Percentiles rank a stretch among this genome's conserved stretches.
Conservation (phyloP, 768 basidiomycete genomes). For the Boletus barrowsii region DNA sequence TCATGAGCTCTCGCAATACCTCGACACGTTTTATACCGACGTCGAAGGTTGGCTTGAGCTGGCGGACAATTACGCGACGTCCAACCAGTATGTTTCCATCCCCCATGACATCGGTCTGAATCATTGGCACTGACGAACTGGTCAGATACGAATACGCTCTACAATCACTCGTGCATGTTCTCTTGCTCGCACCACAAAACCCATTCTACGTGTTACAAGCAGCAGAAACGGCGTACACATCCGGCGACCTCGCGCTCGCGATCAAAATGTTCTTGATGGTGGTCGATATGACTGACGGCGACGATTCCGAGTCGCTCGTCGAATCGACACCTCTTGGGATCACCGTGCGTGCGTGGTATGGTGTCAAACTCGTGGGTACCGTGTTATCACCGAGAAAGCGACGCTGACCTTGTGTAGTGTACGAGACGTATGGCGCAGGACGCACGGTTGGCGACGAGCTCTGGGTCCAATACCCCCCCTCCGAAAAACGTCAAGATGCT, state of each 20-base stretch:
- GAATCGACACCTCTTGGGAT: constrained; percentile 52
- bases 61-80: constrained; percentile 71
- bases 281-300: constrained; percentile 72
- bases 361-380: constrained; percentile 69
- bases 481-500: constrained; percentile 58
- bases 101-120: not conserved
- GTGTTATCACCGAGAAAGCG: not conserved
- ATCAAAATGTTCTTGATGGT: constrained; percentile 77
- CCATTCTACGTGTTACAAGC: constrained; percentile 80
- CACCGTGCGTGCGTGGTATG: constrained; percentile 75
- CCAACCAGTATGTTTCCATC: constrained; percentile 58
- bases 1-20: constrained; percentile 64
- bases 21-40: constrained; percentile 89
- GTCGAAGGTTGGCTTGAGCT: constrained; percentile 87
- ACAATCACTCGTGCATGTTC: constrained; percentile 74
- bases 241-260: constrained; percentile 69
- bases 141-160: constrained; percentile 69
- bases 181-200: constrained; percentile 83
- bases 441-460: constrained; percentile 37
- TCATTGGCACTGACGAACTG: not conserved
- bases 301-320: constrained; percentile 46
- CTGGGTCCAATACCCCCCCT: constrained; percentile 53
- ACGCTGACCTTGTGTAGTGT: constrained; percentile 42
- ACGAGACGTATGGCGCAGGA: constrained; percentile 51
- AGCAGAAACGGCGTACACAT: constrained; percentile 85